Conservation (phyloP, 441 rosid species). For the Erodium trifolium region DNA sequence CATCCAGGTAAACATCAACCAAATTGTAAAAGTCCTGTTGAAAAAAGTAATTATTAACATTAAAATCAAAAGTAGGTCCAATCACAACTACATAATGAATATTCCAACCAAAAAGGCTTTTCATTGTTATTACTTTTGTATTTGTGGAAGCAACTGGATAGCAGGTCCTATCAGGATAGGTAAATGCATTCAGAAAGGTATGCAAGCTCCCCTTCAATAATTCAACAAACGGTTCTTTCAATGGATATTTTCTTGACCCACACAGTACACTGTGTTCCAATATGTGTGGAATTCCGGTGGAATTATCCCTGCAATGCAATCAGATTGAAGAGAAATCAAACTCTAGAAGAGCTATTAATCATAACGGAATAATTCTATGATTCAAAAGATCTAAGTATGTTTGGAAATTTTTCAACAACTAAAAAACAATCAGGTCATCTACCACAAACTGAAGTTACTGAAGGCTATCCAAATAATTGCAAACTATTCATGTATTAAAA, state of each 20-base stretch:
- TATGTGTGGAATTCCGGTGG: conserved; percentile 95
- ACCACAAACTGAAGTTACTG: neutral
- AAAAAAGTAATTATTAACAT: conserved; percentile 15
- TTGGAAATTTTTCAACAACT: neutral
- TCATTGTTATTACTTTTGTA: conserved; percentile 47
- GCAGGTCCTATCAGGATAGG: conserved; percentile 96
- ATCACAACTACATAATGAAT: neutral
- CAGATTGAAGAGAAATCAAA: conserved; percentile 11
- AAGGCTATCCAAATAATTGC: neutral
- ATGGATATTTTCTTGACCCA: conserved; percentile 92
- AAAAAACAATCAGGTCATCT: neutral
- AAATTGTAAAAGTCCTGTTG: conserved; percentile 82
- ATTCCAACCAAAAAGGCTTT: neutral
- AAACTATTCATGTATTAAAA: neutral
- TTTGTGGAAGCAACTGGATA: conserved; percentile 96
- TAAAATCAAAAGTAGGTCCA: conserved; percentile 7
- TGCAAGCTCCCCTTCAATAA: conserved; percentile 82
- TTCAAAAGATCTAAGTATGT: conserved; percentile 1
- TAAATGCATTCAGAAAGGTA: conserved; percentile 88
- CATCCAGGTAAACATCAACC: conserved; percentile 89
- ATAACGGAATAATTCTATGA: neutral
- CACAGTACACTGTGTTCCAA: conserved; percentile 92
- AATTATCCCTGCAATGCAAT: conserved; percentile 63
- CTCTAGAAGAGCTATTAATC: conserved; percentile 4
- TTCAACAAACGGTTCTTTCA: conserved; percentile 96